These are phyloP conservation scores for Curvularia sp. DNA, from an alignment of 2,329 filamentous ascomycete genomes.

Conservation along the genomic window DNA sequence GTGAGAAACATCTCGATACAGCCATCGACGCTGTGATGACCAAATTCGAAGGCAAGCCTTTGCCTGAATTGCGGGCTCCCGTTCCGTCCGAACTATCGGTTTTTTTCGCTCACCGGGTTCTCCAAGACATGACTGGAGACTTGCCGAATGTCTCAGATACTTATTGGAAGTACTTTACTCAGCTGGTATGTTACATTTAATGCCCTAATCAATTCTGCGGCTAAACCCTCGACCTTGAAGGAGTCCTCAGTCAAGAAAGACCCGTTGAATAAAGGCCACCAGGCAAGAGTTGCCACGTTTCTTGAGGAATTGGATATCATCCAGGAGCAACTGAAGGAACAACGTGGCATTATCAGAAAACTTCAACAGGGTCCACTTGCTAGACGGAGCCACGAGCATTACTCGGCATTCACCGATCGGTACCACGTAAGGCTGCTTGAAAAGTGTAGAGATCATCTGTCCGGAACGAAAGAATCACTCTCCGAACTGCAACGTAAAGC, in stretches of 20 bases:
- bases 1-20: not conserved
- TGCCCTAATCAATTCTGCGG: not conserved
- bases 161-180: not conserved
- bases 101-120: not conserved
- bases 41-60: not conserved
- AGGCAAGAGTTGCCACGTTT: not conserved
- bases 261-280: not conserved
- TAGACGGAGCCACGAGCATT: not conserved
- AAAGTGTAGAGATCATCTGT: not conserved
- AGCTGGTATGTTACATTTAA: not conserved
- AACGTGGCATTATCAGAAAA: not conserved
- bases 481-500: no score
- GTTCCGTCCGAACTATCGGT: not conserved
- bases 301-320: not conserved
- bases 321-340: not conserved
- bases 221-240: not conserved
- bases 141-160: not conserved
- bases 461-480: not conserved
- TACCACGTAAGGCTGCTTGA: not conserved
- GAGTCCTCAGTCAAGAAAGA: not conserved
- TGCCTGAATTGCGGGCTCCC: not conserved
- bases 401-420: not conserved
- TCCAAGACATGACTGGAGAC: not conserved
- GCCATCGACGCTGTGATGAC: not conserved
- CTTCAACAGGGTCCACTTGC: not conserved